Evolutionary conservation across 495 filamentous ascomycete species (phyloP).

Genomic region (Aspergillus olivimuriae): DNA sequence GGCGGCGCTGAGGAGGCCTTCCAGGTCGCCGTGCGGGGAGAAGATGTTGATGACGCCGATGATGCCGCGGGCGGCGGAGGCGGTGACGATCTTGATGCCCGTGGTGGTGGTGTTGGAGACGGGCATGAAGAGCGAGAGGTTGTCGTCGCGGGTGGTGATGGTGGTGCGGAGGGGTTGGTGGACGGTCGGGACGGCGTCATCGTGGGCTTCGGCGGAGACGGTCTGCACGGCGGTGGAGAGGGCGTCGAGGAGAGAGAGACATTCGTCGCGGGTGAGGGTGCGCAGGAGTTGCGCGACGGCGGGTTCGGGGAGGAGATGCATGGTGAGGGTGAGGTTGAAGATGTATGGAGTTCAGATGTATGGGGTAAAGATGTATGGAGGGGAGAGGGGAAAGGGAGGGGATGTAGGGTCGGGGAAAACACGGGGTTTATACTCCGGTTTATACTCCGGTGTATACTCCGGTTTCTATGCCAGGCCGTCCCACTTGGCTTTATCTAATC

Average conservation of each 20-base stretch:
- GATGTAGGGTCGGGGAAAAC: not conserved
- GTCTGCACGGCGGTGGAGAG: slow-evolving; percentile 25
- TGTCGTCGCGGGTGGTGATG: slow-evolving; percentile 55
- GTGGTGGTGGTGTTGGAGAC: slow-evolving; percentile 51
- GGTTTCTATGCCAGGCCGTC: not conserved
- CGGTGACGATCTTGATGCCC: slow-evolving; percentile 59
- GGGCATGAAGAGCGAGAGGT: slow-evolving; percentile 90
- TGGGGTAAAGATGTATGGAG: too few relatives aligned
- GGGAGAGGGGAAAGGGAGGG: not conserved
- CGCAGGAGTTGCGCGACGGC: slow-evolving; percentile 31
- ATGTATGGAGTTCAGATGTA: too few relatives aligned
- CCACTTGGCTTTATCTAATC: not conserved
- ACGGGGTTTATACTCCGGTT: not conserved
- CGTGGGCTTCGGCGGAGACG: slow-evolving; percentile 28
- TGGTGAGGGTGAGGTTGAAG: slow-evolving; percentile 17
- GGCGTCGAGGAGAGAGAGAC: slow-evolving; percentile 25
- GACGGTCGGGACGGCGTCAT: too few relatives aligned
- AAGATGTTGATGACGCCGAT: slow-evolving; percentile 78
- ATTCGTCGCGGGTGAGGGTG: slow-evolving; percentile 26
- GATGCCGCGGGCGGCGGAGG: slow-evolving; percentile 29
- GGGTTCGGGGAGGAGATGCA: slow-evolving; percentile 41
- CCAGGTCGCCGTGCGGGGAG: slow-evolving; percentile 56
- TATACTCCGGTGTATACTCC: not conserved
- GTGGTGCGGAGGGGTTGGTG: slow-evolving; percentile 75
- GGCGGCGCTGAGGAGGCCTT: slow-evolving; percentile 76